Conservation (phyloP, 345 rosid species). For the Erysimum cheiranthoides region DNA sequence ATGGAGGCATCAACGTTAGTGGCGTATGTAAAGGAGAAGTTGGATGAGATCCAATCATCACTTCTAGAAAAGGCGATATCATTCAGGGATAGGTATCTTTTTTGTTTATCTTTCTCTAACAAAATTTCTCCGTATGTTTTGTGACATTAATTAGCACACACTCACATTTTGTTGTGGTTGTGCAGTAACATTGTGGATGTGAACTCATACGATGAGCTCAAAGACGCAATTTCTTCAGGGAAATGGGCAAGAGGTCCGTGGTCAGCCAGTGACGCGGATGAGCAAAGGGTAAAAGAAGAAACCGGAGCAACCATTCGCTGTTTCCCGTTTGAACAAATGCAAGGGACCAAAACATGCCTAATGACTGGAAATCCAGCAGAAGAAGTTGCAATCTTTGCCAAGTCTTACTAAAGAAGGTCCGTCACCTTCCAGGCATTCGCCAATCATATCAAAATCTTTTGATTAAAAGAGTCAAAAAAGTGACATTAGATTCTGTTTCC, state of each 20-base stretch:
- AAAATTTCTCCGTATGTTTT: background rate
- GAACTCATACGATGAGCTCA: constrained; percentile 82
- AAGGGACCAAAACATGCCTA: constrained; percentile 69
- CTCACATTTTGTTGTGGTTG: constrained; percentile 26
- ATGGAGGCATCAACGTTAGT: constrained; percentile 75
- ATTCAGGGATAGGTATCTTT: constrained; percentile 78
- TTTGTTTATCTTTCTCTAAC: constrained; percentile 17
- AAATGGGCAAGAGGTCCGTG: constrained; percentile 99
- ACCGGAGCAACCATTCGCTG: constrained; percentile 93
- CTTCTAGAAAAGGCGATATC: constrained; percentile 69
- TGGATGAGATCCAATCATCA: constrained; percentile 88
- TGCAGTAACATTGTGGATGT: constrained; percentile 90
- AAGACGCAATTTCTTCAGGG: constrained; percentile 70
- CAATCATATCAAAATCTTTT: background rate
- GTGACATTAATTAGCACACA: background rate
- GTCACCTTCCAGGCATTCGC: background rate
- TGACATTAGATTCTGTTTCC: constrained; percentile 4
- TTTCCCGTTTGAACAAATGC: constrained; percentile 85
- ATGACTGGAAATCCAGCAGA: constrained; percentile 83
- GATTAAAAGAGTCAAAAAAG: background rate
- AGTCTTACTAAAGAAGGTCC: constrained; percentile 60
- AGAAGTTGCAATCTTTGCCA: constrained; percentile 90
- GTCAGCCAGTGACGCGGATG: constrained; percentile 87
- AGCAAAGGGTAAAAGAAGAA: constrained; percentile 87
- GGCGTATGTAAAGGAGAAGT: constrained; percentile 78